Evolutionary conservation across 164 flowering plant genomes (phyloP).

Genomic region (Stephania cephalantha): DNA sequence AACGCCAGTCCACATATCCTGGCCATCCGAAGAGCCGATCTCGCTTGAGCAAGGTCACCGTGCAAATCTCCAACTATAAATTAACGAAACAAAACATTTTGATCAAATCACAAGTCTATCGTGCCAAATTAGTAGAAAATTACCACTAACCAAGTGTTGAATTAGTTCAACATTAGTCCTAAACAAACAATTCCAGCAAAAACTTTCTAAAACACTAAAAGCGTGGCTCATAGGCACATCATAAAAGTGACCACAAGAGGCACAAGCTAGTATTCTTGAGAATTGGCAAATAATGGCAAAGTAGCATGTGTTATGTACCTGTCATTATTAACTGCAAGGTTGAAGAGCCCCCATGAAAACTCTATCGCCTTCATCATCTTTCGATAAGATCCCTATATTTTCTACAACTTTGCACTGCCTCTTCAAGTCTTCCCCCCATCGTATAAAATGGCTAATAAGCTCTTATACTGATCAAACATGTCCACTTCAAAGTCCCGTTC

Average conservation of each 20-base stretch:
- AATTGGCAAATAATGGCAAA: no score
- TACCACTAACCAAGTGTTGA: no score
- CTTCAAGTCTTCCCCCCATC: conserved; percentile 39
- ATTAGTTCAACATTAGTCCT: no score
- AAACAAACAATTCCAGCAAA: no score
- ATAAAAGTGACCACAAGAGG: no score
- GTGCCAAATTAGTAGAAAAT: no score
- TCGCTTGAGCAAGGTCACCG: conserved; percentile 79
- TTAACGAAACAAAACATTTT: neutral
- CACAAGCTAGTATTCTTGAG: no score
- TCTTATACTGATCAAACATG: no score
- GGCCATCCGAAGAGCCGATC: conserved; percentile 77
- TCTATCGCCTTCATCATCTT: conserved; percentile 93
- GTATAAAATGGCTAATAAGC: conserved; percentile 16
- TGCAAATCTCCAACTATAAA: conserved; percentile 87
- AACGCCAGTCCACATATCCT: conserved; percentile 71
- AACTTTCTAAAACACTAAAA: neutral
- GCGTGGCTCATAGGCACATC: conserved; percentile 48
- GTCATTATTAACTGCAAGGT: conserved; percentile 82
- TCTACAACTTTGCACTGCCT: conserved; percentile 64
- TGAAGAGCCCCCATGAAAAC: conserved; percentile 80
- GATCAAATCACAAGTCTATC: neutral
- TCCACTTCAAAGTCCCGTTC: no score
- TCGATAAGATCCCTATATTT: conserved; percentile 58
- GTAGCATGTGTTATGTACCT: no score